Evolutionary conservation across 805 yeast species (phyloP).

Genomic region (Lipomyces spencermartinsiae): DNA sequence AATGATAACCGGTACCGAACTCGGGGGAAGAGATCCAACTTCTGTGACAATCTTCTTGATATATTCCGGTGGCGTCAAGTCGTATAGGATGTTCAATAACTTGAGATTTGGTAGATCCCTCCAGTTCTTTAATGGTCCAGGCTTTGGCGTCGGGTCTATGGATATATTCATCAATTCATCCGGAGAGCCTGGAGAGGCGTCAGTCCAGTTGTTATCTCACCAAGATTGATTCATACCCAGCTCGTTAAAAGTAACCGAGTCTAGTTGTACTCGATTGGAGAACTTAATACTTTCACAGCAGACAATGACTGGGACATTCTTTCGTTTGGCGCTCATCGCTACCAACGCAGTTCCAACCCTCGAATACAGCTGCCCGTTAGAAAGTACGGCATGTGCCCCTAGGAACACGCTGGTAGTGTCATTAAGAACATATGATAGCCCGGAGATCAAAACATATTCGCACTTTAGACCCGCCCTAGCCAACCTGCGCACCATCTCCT

Average conservation of each 20-base stretch:
- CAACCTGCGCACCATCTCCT: constrained; percentile 69
- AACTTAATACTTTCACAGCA: constrained; percentile 96
- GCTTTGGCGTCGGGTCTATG: constrained; percentile 36
- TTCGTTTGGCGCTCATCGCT: constrained; percentile 86
- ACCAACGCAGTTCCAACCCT: constrained; percentile 94
- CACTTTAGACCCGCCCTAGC: constrained; percentile 69
- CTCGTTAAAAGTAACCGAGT: constrained; percentile 93
- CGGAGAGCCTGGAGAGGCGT: constrained; percentile 37
- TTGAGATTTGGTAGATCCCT: constrained; percentile 54
- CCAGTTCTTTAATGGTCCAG: constrained; percentile 39
- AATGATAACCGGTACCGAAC: constrained; percentile 96
- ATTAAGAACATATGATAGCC: constrained; percentile 78
- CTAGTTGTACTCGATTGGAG: constrained; percentile 92
- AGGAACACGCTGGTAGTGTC: constrained; percentile 89
- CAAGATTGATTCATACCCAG: constrained; percentile 47
- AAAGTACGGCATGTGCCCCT: constrained; percentile 96
- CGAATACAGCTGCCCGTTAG: constrained; percentile 90
- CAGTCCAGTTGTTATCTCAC: background rate
- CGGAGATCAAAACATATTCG: constrained; percentile 78
- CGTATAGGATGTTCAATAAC: constrained; percentile 86
- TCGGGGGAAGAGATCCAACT: constrained; percentile 94
- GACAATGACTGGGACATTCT: constrained; percentile 91
- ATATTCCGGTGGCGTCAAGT: constrained; percentile 90
- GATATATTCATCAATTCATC: constrained; percentile 45
- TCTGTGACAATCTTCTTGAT: constrained; percentile 96